Evolutionary conservation across 257 asterid genomes (phyloP).

Genomic region (Eucommia ulmoides): DNA sequence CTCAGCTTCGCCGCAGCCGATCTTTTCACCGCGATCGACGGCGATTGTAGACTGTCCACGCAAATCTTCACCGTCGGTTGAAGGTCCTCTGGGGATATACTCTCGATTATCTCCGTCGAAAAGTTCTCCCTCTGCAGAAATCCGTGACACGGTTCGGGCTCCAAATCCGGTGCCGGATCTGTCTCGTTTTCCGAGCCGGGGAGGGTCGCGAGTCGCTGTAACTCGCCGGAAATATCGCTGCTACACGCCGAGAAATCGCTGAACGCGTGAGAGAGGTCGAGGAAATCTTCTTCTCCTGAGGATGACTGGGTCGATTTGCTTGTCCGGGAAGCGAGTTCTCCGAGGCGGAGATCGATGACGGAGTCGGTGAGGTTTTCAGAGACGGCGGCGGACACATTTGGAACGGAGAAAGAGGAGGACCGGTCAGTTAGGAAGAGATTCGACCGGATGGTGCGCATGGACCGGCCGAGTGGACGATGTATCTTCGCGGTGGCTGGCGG

Average conservation of each 20-base stretch:
- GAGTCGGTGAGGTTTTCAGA: slow-evolving; percentile 64
- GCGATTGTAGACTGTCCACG: slow-evolving; percentile 52
- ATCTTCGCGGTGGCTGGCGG: slow-evolving; percentile 14
- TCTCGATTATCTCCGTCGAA: slow-evolving; percentile 79
- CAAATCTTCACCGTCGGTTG: slow-evolving; percentile 82
- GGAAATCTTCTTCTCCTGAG: slow-evolving; percentile 20
- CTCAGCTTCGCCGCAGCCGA: slow-evolving; percentile 87
- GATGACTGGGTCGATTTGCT: slow-evolving; percentile 26
- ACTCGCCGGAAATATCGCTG: slow-evolving; percentile 85
- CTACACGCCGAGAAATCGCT: slow-evolving; percentile 81
- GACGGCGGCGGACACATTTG: slow-evolving; percentile 11
- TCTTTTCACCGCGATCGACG: slow-evolving; percentile 53
- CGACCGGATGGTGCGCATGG: slow-evolving; percentile 50
- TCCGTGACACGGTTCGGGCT: slow-evolving; percentile 67
- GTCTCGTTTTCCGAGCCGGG: slow-evolving; percentile 14
- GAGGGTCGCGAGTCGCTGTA: slow-evolving; percentile 61
- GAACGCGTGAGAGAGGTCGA: slow-evolving; percentile 57
- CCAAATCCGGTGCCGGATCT: slow-evolving; percentile 15
- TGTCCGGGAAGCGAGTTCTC: slow-evolving; percentile 35
- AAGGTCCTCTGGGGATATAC: slow-evolving; percentile 82
- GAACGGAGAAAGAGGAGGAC: slow-evolving; percentile 10
- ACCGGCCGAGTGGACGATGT: slow-evolving; percentile 30
- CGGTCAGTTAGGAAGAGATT: slow-evolving; percentile 33
- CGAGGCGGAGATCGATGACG: slow-evolving; percentile 56
- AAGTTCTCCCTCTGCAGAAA: slow-evolving; percentile 61